Evolutionary conservation across 306 rosid species (phyloP), one percentile per base, ranked within the genome.

Genomic region (Prunus mira): DNA sequence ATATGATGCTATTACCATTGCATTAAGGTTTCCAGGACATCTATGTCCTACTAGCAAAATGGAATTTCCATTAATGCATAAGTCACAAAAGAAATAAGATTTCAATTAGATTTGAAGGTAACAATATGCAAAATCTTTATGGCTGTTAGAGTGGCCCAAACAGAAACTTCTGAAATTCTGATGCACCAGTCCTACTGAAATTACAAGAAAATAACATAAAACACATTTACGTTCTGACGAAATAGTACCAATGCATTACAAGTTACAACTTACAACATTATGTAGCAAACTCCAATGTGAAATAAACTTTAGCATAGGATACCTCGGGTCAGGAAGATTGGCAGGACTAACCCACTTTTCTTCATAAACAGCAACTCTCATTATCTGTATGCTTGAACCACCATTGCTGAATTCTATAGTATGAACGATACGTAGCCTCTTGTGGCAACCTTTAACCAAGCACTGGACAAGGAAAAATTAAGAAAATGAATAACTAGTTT

Each of bases 381-480:
- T 72, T 75, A 95, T 95, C 81, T 90, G 98, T 78, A 95, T 90
- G 83, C 92, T 86, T 6, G 97, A 85, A 77, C 97, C 98, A 22
- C 97, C 93, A 41, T 89, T 78, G 51, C 43, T 83, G 84, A 95
- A 92, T 78, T 95, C 97, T 78, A 95, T 90, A 43, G 97, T 95
- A 58, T 92, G 98, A 77, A 95, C 84, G 18, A 95, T 79, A 14
- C 97, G 95, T 54, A 95, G 86, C 80, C 98, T 89, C 89, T 80
- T 90, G 84, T 95, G 98, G 83, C 97, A 90, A 73, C 98, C 97
- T 85, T 92, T 95, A 51, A 94, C 98, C 84, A 95, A 89, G 75
- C 97, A 92, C 97, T 95, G 57, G 72, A 58, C 73, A 72, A 76
- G 20, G 69, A 79, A 69, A 57, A 30, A 57, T 73, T 3, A 20